Evolutionary conservation across 2,329 filamentous ascomycete species (phyloP).

Genomic region (Monosporascus sp.): DNA sequence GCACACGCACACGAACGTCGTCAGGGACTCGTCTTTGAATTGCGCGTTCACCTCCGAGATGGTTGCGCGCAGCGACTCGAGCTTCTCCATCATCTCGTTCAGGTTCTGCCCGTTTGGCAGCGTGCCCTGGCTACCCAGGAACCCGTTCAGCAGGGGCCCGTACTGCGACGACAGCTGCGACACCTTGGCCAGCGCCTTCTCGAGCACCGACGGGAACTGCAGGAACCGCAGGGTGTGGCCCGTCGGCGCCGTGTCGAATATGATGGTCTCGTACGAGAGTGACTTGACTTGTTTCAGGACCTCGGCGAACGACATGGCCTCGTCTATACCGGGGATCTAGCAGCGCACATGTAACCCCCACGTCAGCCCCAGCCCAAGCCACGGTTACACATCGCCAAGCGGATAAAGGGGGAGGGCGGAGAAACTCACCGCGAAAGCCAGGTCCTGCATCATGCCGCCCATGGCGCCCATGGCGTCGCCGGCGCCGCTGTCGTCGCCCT

Average conservation of each 20-base stretch:
- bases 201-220: slow-evolving; percentile 95
- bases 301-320: slow-evolving; percentile 99
- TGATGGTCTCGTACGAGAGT: slow-evolving; percentile 96
- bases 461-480: slow-evolving; percentile 51
- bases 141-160: slow-evolving; percentile 88
- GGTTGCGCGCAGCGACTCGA: slow-evolving; percentile 87
- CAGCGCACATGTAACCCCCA: neutral
- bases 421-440: slow-evolving; percentile 78
- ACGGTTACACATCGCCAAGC: neutral
- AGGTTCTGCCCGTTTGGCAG: slow-evolving; percentile 92
- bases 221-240: slow-evolving; percentile 98
- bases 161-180: slow-evolving; percentile 92
- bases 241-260: slow-evolving; percentile 97
- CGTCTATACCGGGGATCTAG: slow-evolving; percentile 95
- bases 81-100: slow-evolving; percentile 86
- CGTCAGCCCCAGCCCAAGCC: too few relatives aligned
- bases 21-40: slow-evolving; percentile 94
- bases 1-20: slow-evolving; percentile 96
- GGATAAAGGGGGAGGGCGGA: neutral
- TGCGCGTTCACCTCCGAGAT: slow-evolving; percentile 95
- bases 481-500: slow-evolving; percentile 58
- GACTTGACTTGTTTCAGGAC: slow-evolving; percentile 99
- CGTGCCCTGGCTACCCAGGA: slow-evolving; percentile 69
- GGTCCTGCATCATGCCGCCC: slow-evolving; percentile 97
- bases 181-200: slow-evolving; percentile 97